Conservation (phyloP, 192 early-diverging fungal species). For the Lunasporangiospora selenospora region DNA sequence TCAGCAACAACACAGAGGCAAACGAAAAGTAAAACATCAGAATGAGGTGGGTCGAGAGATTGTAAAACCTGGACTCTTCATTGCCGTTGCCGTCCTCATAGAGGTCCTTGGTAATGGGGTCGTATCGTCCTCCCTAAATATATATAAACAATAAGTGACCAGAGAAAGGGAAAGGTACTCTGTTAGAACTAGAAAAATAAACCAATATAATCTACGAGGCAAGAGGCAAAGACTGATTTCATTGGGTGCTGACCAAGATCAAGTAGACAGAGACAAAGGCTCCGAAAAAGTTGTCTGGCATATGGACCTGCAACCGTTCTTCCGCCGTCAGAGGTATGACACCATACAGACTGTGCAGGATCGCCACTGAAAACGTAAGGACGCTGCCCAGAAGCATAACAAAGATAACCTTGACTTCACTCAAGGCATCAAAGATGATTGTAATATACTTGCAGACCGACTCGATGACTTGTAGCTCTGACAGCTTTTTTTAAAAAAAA, state of each 20-base stretch:
- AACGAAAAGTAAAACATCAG: too few species aligned
- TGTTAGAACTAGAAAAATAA: too few species aligned
- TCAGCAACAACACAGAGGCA: too few species aligned
- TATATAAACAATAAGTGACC: too few species aligned
- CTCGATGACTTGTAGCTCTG: slow-evolving; percentile 11
- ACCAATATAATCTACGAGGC: neutral
- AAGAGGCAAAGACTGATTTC: too few species aligned
- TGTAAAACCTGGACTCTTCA: too few species aligned
- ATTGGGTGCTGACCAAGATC: slow-evolving; percentile 6
- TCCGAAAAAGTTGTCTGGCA: neutral
- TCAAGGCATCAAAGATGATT: slow-evolving; percentile 4
- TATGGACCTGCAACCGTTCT: neutral
- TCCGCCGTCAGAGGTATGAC: neutral
- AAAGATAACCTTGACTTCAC: slow-evolving; percentile 14
- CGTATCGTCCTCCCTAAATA: slow-evolving; percentile 29
- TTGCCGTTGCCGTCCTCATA: too few species aligned
- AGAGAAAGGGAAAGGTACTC: neutral
- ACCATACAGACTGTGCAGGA: slow-evolving; percentile 6
- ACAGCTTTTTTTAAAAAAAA: too few species aligned
- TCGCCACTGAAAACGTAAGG: slow-evolving; percentile 13
- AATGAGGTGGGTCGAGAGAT: too few species aligned
- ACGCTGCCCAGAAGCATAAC: slow-evolving; percentile 3
- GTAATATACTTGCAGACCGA: slow-evolving; percentile 13
- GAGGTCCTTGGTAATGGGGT: slow-evolving; percentile 14
- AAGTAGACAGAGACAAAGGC: slow-evolving; percentile 11